Conservation (phyloP, 805 yeast species). For the Wickerhamiella kurtzmanii region DNA sequence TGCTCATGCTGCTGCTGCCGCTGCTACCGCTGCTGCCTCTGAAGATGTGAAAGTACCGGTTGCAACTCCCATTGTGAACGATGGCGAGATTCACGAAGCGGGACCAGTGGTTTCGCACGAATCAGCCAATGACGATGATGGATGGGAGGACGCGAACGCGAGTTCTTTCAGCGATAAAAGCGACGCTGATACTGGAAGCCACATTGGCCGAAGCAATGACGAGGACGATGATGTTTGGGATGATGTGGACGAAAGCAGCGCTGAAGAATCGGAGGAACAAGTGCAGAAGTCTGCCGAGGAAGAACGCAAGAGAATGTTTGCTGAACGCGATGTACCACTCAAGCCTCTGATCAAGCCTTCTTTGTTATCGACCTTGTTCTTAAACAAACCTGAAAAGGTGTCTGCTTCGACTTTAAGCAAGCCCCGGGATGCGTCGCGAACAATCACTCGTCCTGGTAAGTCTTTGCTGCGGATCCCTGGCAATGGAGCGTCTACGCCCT, state of each 20-base stretch:
- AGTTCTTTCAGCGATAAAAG: conserved; percentile 17
- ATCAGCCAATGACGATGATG: not conserved
- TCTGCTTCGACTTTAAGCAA: not conserved
- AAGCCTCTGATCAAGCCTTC: conserved; percentile 26
- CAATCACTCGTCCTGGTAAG: not conserved
- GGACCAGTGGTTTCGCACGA: not conserved
- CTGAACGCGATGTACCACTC: conserved; percentile 20
- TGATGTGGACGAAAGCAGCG: conserved; percentile 12
- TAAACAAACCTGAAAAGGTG: conserved; percentile 19
- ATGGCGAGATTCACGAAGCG: conserved; percentile 9
- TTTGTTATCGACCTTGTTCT: conserved; percentile 27
- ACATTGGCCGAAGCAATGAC: too few relatives aligned
- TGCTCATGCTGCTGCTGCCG: not conserved
- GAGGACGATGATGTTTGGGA: conserved; percentile 21
- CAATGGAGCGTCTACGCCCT: too few relatives aligned
- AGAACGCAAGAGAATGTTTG: conserved; percentile 17
- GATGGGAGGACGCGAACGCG: conserved; percentile 9
- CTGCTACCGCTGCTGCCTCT: not conserved
- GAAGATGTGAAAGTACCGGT: not conserved
- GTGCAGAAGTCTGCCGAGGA: conserved; percentile 23
- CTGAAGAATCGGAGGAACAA: conserved; percentile 21
- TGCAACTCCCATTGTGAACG: conserved; percentile 2
- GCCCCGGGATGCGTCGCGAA: not conserved
- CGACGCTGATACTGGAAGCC: conserved; percentile 22
- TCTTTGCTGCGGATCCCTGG: not conserved